Base-by-base conservation (phyloP, 768 basidiomycete genomes). In the Macrocybe gigantea region DNA sequence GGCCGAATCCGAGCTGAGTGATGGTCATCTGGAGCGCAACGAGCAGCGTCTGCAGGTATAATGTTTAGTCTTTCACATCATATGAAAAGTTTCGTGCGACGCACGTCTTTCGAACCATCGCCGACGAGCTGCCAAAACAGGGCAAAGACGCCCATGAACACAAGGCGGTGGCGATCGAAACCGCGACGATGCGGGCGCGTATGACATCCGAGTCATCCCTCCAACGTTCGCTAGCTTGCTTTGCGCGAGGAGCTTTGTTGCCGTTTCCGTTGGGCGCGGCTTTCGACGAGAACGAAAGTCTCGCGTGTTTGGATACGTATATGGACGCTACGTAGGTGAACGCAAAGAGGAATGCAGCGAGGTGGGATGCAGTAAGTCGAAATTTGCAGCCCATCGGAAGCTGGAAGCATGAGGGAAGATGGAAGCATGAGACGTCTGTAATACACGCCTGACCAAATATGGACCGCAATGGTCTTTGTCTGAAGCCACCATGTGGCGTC, bases 141-240 rank as follows among this genome's bases (percentile, higher is more conserved):
- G 54, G 57, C 52, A 38, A 70, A 74, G 6, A 93, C 74, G 1
- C 72, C 62, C 5, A 60, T 55, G 39, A 79, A 54, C 82, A 83
- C 1, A 76, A 49, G 0, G 78, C 38, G 1, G 88, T 90, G 38
- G 85, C 83, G 29, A 77, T 38, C 22, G 71, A 69, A 5, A 85
- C 93, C 4, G 87, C 85, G 11, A 72, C 58, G 46, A 96, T 66
- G 13, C 95, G 74, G 5, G 87, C 83, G 12, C 75, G 73, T 50
- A 98, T 93, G 5, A 95, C 88, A 36, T 76, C 76, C 1, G 93
- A 85, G 58, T 95, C 87, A 60, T 97, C 86, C 52, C 94, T 75
- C 78, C 80, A 83, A 48, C 53, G 30, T 64, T 64, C 22, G 4
- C 22, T 22, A 4, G 22, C 22, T 22, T 22, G 22, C 22, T 22